Percentiles rank a stretch among this genome's conserved stretches.
These are phyloP conservation scores for Epichloe sibirici DNA, from an alignment of 2,329 filamentous ascomycete species.

Conservation along the genomic window DNA sequence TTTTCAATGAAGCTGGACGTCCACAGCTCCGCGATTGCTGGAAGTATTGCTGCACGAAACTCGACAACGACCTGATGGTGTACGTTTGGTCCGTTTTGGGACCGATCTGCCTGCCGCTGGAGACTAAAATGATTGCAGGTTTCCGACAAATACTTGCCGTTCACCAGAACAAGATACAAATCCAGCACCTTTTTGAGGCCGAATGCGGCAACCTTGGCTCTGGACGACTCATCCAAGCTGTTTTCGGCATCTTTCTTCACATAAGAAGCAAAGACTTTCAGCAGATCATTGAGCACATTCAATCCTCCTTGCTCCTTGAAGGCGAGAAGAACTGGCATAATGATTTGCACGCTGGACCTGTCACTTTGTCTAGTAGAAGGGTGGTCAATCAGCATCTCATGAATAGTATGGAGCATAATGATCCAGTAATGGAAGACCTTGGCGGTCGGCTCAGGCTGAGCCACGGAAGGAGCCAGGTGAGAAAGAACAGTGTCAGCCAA, in stretches of 20 bases:
- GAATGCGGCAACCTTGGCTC: slow-evolving; percentile 37
- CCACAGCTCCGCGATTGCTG: slow-evolving; percentile 70
- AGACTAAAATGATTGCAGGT: slow-evolving; percentile 47
- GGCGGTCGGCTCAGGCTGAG: slow-evolving; percentile 33
- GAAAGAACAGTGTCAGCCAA: slow-evolving; percentile 59
- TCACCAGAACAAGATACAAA: slow-evolving; percentile 65
- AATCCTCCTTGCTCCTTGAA: slow-evolving; percentile 78
- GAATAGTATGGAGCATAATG: slow-evolving; percentile 64
- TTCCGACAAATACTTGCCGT: slow-evolving; percentile 70
- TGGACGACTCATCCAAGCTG: slow-evolving; percentile 32
- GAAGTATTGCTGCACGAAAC: slow-evolving; percentile 66
- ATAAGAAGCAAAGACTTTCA: slow-evolving; percentile 47
- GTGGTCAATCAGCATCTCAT: slow-evolving; percentile 65
- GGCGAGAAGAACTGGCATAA: slow-evolving; percentile 69
- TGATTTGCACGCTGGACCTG: slow-evolving; percentile 39
- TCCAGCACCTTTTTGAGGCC: slow-evolving; percentile 74
- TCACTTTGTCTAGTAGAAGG: slow-evolving; percentile 37
- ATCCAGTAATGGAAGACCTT: slow-evolving; percentile 73
- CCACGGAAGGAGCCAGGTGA: slow-evolving; percentile 44
- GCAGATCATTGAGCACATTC: slow-evolving; percentile 57
- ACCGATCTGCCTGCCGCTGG: slow-evolving; percentile 29
- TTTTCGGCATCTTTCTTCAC: slow-evolving; percentile 24
- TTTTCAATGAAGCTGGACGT: slow-evolving; percentile 74
- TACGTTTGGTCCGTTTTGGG: slow-evolving; percentile 26
- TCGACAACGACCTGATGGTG: slow-evolving; percentile 76